Evolutionary conservation across 352 stramenopile genomes (phyloP), one percentile per base, ranked within the genome.

Genomic region (Globisporangium iwayamae): DNA sequence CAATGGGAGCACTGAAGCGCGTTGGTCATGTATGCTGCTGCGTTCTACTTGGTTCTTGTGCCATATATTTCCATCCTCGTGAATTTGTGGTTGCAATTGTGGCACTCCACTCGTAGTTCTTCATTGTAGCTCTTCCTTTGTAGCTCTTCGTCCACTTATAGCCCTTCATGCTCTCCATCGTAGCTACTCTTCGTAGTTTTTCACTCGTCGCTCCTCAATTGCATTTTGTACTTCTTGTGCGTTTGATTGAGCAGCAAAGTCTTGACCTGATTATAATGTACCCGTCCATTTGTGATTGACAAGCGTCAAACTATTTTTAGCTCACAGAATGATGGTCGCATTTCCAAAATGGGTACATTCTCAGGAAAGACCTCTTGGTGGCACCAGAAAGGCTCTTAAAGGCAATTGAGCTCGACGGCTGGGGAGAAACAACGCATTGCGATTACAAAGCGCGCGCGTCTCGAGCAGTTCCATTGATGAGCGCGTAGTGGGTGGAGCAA

Each of bases 251-350:
- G 4, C 32, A 46, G 14, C 39, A 18, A 28, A 28, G 25, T 28
- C 25, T 28, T 28, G 25, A 28, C 25, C 25, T 28, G 25, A 28
- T 28, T 28, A 28, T 28, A 28, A 28, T 28, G 25, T 28, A 28
- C 25, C 25, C 1, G 25, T 28, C 25, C 30, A 60, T 36, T 60
- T 60, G 4, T 36, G 55, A 47, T 60, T 60, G 55, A 50, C 36
- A 60, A 60, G 25, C 20, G 22, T n/a, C 11, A 7, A 51, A 22
- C n/a, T 60, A 60, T 60, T 60, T 60, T 60, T 60, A 51, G 22
- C 16, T 13, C 38, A 9, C 14, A 61, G 56, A 53, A 18, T 53
- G 56, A 52, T 54, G 56, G 25, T 43, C 18, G 7, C 9, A 7
- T 30, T 14, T 43, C 56, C 28, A 41, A 62, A 54, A 62, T 62